A percentile compares a stretch with the other conserved stretches of the same genome.
These are phyloP conservation scores for Bremia lactucae DNA, from an alignment of 352 stramenopile species.

Conservation along the genomic window DNA sequence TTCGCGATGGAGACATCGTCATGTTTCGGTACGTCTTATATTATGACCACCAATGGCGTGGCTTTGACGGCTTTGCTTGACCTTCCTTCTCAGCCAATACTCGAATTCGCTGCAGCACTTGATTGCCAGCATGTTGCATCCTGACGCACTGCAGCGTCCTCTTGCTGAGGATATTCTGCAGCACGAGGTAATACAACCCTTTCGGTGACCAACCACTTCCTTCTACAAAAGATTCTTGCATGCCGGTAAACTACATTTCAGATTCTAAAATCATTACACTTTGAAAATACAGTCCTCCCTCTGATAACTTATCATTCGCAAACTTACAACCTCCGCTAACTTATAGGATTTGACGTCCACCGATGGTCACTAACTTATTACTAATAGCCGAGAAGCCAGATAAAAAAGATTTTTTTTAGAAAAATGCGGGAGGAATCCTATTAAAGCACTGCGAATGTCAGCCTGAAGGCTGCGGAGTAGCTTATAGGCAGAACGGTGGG, in stretches of 20 bases:
- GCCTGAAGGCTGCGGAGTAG: too few relatives aligned
- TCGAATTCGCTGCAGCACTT: constrained; percentile 82
- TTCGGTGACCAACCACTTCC: constrained; percentile 19
- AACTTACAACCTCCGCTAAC: too few relatives aligned
- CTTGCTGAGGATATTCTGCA: constrained; percentile 77
- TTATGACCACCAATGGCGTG: background rate
- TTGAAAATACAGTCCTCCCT: too few relatives aligned
- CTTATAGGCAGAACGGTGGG: too few relatives aligned
- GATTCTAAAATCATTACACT: too few relatives aligned
- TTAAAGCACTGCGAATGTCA: too few relatives aligned
- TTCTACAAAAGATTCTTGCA: constrained; percentile 4
- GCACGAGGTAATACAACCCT: constrained; percentile 69
- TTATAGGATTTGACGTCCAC: too few relatives aligned
- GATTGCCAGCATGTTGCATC: constrained; percentile 82
- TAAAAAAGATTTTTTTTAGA: too few relatives aligned
- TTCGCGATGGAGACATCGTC: constrained; percentile 70
- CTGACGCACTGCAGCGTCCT: constrained; percentile 68
- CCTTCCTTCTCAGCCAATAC: constrained; percentile 43
- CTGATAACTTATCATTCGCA: too few relatives aligned
- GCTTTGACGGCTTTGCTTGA: constrained; percentile 6
- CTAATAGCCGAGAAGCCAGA: too few relatives aligned
- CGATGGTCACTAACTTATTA: too few relatives aligned
- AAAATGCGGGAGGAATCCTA: too few relatives aligned
- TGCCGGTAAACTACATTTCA: constrained; percentile 9
- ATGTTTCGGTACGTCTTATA: constrained; percentile 50